These are phyloP conservation scores for Guadua angustifolia DNA, from an alignment of 176 grass and related monocot species.

Conservation along the genomic window DNA sequence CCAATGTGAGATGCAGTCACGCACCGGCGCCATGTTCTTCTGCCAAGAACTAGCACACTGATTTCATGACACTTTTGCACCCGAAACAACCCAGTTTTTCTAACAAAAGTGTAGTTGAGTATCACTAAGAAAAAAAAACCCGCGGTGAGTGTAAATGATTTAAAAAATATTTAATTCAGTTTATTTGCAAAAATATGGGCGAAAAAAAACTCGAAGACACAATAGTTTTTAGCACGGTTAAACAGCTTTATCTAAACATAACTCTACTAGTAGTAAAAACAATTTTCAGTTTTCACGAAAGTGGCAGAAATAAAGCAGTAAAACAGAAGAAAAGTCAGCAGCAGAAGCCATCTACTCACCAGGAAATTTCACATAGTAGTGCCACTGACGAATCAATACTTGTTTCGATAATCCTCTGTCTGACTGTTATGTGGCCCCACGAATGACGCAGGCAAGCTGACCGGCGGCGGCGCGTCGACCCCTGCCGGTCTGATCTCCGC, in stretches of 20 bases:
- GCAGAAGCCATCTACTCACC: too few relatives aligned
- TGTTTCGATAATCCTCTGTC: not conserved
- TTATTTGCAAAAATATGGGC: not conserved
- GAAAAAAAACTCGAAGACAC: not conserved
- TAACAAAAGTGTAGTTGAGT: not conserved
- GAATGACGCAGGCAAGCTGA: constrained; percentile 69
- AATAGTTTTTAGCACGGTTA: not conserved
- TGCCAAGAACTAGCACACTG: constrained; percentile 25
- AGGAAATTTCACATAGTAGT: not conserved
- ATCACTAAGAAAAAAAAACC: not conserved
- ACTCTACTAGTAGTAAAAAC: not conserved
- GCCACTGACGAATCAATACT: not conserved
- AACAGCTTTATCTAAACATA: not conserved
- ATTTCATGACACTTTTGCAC: not conserved
- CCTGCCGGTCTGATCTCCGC: constrained; percentile 68
- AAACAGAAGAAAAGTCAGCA: too few relatives aligned
- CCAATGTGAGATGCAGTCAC: not conserved
- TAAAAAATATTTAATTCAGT: not conserved
- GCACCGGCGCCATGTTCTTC: not conserved
- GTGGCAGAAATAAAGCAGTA: too few relatives aligned
- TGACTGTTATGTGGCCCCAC: not conserved
- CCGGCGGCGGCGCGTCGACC: constrained; percentile 30
- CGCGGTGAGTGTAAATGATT: not conserved
- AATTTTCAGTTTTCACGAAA: too few relatives aligned
- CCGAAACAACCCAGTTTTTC: not conserved